Conservation (phyloP, 2,329 filamentous ascomycete species). For the Penicillium sp. region DNA sequence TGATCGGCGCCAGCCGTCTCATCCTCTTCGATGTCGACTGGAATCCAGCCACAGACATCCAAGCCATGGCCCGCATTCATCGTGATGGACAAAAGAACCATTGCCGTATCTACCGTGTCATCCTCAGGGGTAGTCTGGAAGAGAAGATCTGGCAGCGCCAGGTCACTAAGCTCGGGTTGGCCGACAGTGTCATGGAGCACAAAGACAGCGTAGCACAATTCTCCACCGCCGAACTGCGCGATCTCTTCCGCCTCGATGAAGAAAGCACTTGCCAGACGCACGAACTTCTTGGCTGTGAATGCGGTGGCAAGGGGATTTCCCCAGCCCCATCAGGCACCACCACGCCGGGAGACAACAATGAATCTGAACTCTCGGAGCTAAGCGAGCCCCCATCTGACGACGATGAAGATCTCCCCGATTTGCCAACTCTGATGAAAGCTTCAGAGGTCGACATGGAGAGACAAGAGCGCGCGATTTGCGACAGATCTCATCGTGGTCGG, state of each 20-base stretch:
- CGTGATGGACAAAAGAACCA: slow-evolving; percentile 72
- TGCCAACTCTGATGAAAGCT: slow-evolving; percentile 47
- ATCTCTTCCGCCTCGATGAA: slow-evolving; percentile 71
- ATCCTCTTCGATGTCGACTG: slow-evolving; percentile 77
- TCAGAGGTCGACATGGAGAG: slow-evolving; percentile 47
- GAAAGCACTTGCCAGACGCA: slow-evolving; percentile 69
- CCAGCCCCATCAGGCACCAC: slow-evolving; percentile 14
- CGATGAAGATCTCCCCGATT: slow-evolving; percentile 36
- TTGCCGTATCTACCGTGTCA: slow-evolving; percentile 72
- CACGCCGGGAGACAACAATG: slow-evolving; percentile 22
- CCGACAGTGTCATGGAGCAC: slow-evolving; percentile 73
- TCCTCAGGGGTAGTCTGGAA: slow-evolving; percentile 72
- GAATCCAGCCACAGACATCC: slow-evolving; percentile 75
- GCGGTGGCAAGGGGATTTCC: slow-evolving; percentile 59
- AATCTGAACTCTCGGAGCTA: slow-evolving; percentile 22
- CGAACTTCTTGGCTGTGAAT: slow-evolving; percentile 68
- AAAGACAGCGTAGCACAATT: slow-evolving; percentile 67
- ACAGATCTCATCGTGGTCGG: slow-evolving; percentile 22
- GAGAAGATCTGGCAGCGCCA: slow-evolving; percentile 79
- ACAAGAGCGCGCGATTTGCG: slow-evolving; percentile 41
- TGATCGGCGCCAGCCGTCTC: slow-evolving; percentile 72
- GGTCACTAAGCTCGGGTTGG: slow-evolving; percentile 72
- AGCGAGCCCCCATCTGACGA: slow-evolving; percentile 28
- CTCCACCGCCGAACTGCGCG: slow-evolving; percentile 68
- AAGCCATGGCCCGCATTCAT: slow-evolving; percentile 77